Conservation (phyloP, 345 rosid species). For the Camelina neglecta region DNA sequence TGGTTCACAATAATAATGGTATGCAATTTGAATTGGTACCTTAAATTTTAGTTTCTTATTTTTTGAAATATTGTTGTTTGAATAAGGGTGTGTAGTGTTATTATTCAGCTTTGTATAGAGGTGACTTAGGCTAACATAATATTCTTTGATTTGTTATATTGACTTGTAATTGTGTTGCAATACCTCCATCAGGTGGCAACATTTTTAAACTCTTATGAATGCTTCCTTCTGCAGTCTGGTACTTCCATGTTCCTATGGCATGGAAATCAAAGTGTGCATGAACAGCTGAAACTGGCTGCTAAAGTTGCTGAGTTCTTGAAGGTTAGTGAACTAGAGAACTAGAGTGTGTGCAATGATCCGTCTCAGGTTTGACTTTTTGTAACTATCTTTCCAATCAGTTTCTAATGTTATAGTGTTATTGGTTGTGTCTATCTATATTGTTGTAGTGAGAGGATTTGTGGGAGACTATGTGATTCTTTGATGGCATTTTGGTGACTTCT, state of each 20-base stretch:
- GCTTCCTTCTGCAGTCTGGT: conserved; percentile 98
- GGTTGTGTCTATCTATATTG: not conserved
- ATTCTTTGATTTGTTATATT: conserved; percentile 14
- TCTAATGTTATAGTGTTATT: not conserved
- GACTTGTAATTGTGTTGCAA: not conserved
- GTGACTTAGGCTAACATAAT: not conserved
- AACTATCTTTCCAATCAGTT: not conserved
- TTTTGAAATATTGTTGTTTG: not conserved
- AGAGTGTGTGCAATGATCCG: not conserved
- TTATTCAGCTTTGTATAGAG: conserved; percentile 8
- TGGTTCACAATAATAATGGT: conserved; percentile 69
- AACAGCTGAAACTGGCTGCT: conserved; percentile 86
- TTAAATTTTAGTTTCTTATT: not conserved
- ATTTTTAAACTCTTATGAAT: conserved; percentile 79
- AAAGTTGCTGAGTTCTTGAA: conserved; percentile 86
- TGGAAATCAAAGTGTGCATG: conserved; percentile 90
- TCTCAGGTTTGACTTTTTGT: not conserved
- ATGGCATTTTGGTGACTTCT: not conserved
- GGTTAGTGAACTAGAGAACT: conserved; percentile 45
- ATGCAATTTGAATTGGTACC: conserved; percentile 88
- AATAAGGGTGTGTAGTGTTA: not conserved
- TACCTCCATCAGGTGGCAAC: conserved; percentile 70
- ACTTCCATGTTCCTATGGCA: conserved; percentile 88
- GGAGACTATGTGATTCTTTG: not conserved
- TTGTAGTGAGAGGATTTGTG: not conserved